Percentiles rank a stretch among this genome's conserved stretches.
Evolutionary conservation across 2,329 filamentous ascomycete species (phyloP).

Genomic region (Scedosporium dehoogii): DNA sequence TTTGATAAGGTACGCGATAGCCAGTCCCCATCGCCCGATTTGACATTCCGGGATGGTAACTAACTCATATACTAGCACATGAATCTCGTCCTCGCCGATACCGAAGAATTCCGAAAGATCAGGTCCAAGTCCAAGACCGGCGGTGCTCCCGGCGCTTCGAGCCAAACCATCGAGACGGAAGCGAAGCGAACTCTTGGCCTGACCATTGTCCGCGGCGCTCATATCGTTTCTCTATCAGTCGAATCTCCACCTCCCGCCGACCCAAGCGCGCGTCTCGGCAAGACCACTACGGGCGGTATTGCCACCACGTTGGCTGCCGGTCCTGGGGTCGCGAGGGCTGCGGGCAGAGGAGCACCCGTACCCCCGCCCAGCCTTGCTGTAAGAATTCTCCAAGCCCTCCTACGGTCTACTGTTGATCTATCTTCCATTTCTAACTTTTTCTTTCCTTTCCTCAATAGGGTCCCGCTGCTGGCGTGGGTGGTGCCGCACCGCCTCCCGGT

Average conservation of each 20-base stretch:
- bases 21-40: neutral
- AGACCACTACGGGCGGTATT: slow-evolving; percentile 57
- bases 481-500: slow-evolving; percentile 53
- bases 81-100: slow-evolving; percentile 97
- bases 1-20: slow-evolving; percentile 73
- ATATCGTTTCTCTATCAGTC: slow-evolving; percentile 89
- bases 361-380: slow-evolving; percentile 70
- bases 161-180: slow-evolving; percentile 73
- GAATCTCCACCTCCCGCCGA: slow-evolving; percentile 94
- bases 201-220: slow-evolving; percentile 86
- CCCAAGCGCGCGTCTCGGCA: slow-evolving; percentile 79
- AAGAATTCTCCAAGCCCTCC: slow-evolving; percentile 17
- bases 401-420: slow-evolving; percentile 12
- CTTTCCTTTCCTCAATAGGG: slow-evolving; percentile 32
- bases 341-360: slow-evolving; percentile 64
- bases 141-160: slow-evolving; percentile 51
- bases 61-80: slow-evolving; percentile 59
- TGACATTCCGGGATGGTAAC: neutral
- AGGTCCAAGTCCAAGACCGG: slow-evolving; percentile 73
- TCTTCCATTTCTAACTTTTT: neutral
- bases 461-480: slow-evolving; percentile 80
- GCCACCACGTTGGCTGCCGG: slow-evolving; percentile 68
- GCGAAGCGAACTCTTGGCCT: slow-evolving; percentile 96
- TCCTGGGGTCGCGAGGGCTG: slow-evolving; percentile 82
- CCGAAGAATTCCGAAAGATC: slow-evolving; percentile 90